Evolutionary conservation across 2,329 filamentous ascomycete genomes (phyloP).

Genomic region (Penicillium palitans): DNA sequence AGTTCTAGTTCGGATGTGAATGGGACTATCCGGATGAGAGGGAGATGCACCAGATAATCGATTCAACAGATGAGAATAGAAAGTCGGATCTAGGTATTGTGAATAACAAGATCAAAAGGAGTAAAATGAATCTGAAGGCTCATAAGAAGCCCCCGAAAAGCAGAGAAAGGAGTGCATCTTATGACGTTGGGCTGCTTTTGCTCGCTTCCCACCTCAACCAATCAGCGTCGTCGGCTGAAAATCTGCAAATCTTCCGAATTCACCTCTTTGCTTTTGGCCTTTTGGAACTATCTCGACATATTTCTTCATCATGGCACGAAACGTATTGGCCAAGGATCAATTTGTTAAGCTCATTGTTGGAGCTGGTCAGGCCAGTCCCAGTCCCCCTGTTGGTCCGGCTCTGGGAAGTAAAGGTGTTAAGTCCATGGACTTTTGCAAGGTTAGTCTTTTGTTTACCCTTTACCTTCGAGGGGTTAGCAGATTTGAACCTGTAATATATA

Average conservation of each 20-base stretch:
- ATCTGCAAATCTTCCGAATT: slow-evolving; percentile 20
- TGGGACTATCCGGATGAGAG: slow-evolving; percentile 15
- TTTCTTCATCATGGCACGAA: slow-evolving; percentile 51
- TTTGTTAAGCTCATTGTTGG: slow-evolving; percentile 98
- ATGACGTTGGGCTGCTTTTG: slow-evolving; percentile 27
- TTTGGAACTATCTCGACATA: background rate
- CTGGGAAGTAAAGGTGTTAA: slow-evolving; percentile 97
- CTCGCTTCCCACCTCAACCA: slow-evolving; percentile 26
- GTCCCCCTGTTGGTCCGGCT: slow-evolving; percentile 92
- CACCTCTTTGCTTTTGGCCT: slow-evolving; percentile 4
- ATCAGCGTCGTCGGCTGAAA: slow-evolving; percentile 23
- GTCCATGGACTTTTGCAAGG: slow-evolving; percentile 99
- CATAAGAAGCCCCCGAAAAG: background rate
- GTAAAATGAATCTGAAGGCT: background rate
- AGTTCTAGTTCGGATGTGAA: slow-evolving; percentile 28
- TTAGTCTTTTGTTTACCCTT: slow-evolving; percentile 40
- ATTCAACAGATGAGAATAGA: background rate
- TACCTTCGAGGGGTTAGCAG: background rate
- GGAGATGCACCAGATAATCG: slow-evolving; percentile 4
- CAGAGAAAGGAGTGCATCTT: background rate
- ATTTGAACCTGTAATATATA: too few species aligned
- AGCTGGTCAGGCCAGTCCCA: slow-evolving; percentile 90
- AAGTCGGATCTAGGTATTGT: background rate
- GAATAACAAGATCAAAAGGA: background rate
- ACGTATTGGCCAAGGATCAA: slow-evolving; percentile 60